Conservation (phyloP, 2,329 filamentous ascomycete genomes). For the Penicillium oxalicum region DNA sequence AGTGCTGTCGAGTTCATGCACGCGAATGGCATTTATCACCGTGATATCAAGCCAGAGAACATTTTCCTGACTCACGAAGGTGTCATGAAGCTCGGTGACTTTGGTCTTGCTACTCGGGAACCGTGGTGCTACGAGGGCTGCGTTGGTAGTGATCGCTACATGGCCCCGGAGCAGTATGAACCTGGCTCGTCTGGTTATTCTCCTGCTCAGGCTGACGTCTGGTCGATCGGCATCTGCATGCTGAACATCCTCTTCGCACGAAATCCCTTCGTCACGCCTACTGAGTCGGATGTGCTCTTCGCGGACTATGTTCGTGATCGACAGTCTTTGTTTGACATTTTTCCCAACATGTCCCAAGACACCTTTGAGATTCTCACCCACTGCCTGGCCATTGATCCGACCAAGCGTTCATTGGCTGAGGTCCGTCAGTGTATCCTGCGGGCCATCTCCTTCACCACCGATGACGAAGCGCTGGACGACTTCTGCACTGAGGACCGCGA, state of each 20-base stretch:
- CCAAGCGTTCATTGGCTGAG: conserved; percentile 73
- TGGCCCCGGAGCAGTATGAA: conserved; percentile 98
- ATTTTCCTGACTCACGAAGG: conserved; percentile 87
- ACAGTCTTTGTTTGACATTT: conserved; percentile 95
- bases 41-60: conserved; percentile 99
- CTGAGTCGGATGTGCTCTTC: conserved; percentile 85
- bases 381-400: conserved; percentile 85
- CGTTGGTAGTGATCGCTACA: conserved; percentile 96
- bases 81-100: conserved; percentile 93
- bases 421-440: conserved; percentile 72
- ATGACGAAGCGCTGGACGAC: conserved; percentile 85
- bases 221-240: conserved; percentile 94
- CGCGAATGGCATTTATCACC: conserved; percentile 83
- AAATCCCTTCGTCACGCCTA: conserved; percentile 90
- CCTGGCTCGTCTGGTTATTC: conserved; percentile 82
- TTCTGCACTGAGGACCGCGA: conserved; percentile 81
- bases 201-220: conserved; percentile 87
- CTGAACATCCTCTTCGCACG: conserved; percentile 94
- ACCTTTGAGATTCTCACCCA: conserved; percentile 90
- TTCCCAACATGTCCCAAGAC: conserved; percentile 97
- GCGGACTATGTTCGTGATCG: conserved; percentile 88
- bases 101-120: conserved; percentile 84
- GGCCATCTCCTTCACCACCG: conserved; percentile 84
- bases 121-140: conserved; percentile 87
- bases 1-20: conserved; percentile 88